phyloP scores from a whole-genome alignment of 2,329 filamentous ascomycete species.

The Paraconiothyrium sp. region DNA sequence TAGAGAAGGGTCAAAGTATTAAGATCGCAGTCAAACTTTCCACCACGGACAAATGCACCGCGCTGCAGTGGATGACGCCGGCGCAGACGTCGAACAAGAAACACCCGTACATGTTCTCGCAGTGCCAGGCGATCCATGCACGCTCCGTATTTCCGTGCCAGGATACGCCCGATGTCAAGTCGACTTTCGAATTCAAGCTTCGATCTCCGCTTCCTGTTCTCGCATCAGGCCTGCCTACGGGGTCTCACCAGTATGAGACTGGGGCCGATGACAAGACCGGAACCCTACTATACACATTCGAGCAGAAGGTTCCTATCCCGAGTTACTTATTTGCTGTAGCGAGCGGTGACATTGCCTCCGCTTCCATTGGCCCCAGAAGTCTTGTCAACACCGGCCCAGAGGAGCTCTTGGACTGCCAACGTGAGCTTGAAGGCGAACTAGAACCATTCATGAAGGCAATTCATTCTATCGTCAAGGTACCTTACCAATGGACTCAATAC shows the following conservation, averaged over 20 bases:
- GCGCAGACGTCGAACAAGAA: slow-evolving; percentile 95
- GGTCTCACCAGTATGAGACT: slow-evolving; percentile 61
- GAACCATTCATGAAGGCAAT: slow-evolving; percentile 91
- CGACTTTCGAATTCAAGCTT: slow-evolving; percentile 90
- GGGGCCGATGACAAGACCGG: slow-evolving; percentile 63
- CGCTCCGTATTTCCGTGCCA: slow-evolving; percentile 95
- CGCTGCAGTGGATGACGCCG: slow-evolving; percentile 93
- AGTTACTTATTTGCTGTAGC: slow-evolving; percentile 95
- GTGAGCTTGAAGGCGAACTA: slow-evolving; percentile 90
- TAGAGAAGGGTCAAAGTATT: slow-evolving; percentile 58
- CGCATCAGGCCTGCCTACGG: slow-evolving; percentile 78
- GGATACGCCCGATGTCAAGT: slow-evolving; percentile 97
- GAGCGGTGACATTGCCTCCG: slow-evolving; percentile 81
- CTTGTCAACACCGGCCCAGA: slow-evolving; percentile 88
- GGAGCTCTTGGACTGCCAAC: slow-evolving; percentile 82
- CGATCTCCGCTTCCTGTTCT: slow-evolving; percentile 89
- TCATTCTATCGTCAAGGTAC: slow-evolving; percentile 79
- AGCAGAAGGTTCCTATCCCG: slow-evolving; percentile 91
- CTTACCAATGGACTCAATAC: slow-evolving; percentile 92
- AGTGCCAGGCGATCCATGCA: slow-evolving; percentile 96
- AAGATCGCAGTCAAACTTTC: slow-evolving; percentile 64
- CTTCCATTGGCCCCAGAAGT: slow-evolving; percentile 86
- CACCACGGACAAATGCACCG: slow-evolving; percentile 89
- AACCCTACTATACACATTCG: slow-evolving; percentile 79
- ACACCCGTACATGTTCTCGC: slow-evolving; percentile 97